A percentile compares a stretch with the other conserved stretches of the same genome.
These are phyloP conservation scores for Termitomyces sp. DNA, from an alignment of 768 basidiomycete species.

Conservation along the genomic window DNA sequence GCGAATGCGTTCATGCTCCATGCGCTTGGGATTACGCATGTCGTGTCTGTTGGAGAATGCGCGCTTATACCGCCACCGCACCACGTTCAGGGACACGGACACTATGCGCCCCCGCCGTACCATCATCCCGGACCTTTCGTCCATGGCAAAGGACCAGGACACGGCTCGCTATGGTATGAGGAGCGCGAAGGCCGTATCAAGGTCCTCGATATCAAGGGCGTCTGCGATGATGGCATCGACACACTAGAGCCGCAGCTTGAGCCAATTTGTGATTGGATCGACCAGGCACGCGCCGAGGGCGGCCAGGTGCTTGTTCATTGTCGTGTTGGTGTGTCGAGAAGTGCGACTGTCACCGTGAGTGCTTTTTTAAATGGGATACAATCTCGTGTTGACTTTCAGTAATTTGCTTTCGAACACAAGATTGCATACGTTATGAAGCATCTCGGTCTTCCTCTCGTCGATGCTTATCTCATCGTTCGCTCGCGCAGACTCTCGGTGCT, in stretches of 20 bases:
- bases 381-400: not conserved
- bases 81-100: constrained; percentile 26
- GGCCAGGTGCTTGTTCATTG: constrained; percentile 95
- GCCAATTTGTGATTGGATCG: constrained; percentile 92
- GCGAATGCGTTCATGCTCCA: constrained; percentile 95
- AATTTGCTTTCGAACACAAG: constrained; percentile 28
- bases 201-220: constrained; percentile 87
- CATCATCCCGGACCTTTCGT: constrained; percentile 32
- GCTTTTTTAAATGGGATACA: not conserved
- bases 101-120: constrained; percentile 20
- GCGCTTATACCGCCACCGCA: constrained; percentile 80
- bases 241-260: constrained; percentile 86
- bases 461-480: constrained; percentile 91
- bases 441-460: constrained; percentile 78
- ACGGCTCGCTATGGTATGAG: constrained; percentile 83
- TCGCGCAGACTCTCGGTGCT: constrained; percentile 86
- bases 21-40: constrained; percentile 93
- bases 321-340: constrained; percentile 96
- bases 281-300: constrained; percentile 74
- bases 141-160: constrained; percentile 47
- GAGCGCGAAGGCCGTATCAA: constrained; percentile 87
- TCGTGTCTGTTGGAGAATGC: constrained; percentile 95
- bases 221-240: constrained; percentile 96
- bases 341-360: constrained; percentile 87
- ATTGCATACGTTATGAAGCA: constrained; percentile 99